Conservation (phyloP, 1,139 yeast species). For the Suhomyces bolitotheri region DNA sequence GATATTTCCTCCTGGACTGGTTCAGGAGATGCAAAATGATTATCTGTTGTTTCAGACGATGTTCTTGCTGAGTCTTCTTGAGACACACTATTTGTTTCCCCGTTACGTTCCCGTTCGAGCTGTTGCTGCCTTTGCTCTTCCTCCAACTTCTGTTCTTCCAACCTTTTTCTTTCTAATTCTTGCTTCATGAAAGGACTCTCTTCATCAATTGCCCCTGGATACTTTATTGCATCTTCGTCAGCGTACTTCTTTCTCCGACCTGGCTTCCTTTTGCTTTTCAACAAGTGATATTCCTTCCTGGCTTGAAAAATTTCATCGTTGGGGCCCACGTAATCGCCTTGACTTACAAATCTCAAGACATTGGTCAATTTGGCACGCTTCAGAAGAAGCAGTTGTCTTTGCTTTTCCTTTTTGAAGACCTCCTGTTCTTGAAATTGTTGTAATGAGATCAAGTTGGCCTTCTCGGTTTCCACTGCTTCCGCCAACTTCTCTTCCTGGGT, state of each 20-base stretch:
- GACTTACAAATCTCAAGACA: slow-evolving; percentile 52
- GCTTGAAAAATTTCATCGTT: slow-evolving; percentile 55
- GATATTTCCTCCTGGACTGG: neutral
- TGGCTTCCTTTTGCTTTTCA: slow-evolving; percentile 41
- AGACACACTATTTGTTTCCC: neutral
- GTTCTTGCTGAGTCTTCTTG: slow-evolving; percentile 1
- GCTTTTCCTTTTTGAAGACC: slow-evolving; percentile 72
- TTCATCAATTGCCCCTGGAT: slow-evolving; percentile 41
- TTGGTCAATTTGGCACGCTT: slow-evolving; percentile 59
- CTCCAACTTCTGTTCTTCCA: slow-evolving; percentile 9
- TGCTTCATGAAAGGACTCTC: slow-evolving; percentile 36
- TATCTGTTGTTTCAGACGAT: neutral
- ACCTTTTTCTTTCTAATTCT: slow-evolving; percentile 22
- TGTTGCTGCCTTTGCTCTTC: neutral
- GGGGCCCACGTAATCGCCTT: slow-evolving; percentile 45
- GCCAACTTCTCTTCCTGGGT: slow-evolving; percentile 86
- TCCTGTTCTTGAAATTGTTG: slow-evolving; percentile 83
- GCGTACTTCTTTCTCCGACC: slow-evolving; percentile 36
- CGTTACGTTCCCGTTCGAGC: neutral
- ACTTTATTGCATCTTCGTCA: slow-evolving; percentile 16
- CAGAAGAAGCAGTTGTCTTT: slow-evolving; percentile 69
- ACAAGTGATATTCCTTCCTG: slow-evolving; percentile 29
- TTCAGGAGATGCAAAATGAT: no score
- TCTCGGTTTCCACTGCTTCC: slow-evolving; percentile 86
- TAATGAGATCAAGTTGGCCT: slow-evolving; percentile 68